A percentile compares a stretch with the other conserved stretches of the same genome.
phyloP scores from a whole-genome alignment of 768 basidiomycete species.

The Boletales sp. region DNA sequence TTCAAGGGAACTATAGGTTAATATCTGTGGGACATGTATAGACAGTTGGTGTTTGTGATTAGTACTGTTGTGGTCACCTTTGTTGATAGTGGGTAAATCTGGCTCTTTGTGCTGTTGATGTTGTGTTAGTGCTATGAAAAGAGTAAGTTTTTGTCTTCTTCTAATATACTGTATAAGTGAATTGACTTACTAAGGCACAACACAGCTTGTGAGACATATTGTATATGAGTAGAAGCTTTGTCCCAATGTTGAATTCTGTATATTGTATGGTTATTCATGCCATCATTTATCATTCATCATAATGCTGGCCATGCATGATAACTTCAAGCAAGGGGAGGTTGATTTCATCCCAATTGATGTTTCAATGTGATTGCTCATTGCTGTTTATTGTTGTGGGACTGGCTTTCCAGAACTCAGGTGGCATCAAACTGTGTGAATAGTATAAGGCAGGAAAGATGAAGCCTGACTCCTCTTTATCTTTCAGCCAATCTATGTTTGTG shows the following conservation, averaged over 20 bases:
- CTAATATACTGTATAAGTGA: too few relatives aligned
- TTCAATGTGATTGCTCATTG: constrained; percentile 1
- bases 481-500: constrained; percentile 1
- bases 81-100: too few relatives aligned
- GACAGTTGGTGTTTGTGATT: too few relatives aligned
- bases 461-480: not conserved
- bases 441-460: constrained; percentile 1
- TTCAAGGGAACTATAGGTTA: too few relatives aligned
- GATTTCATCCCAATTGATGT: not conserved
- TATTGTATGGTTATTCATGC: not conserved
- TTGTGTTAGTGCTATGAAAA: too few relatives aligned
- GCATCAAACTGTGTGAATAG: constrained; percentile 1
- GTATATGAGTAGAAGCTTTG: not conserved
- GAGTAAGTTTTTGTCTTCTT: too few relatives aligned
- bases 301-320: constrained; percentile 2
- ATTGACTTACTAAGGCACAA: too few relatives aligned
- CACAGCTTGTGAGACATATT: too few relatives aligned
- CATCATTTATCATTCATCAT: not conserved
- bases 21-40: too few relatives aligned
- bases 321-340: not conserved
- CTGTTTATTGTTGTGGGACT: constrained; percentile 3
- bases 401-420: constrained; percentile 4
- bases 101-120: too few relatives aligned
- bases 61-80: too few relatives aligned
- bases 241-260: not conserved